A percentile compares a stretch with the other conserved stretches of the same genome.
These are phyloP conservation scores for Aspergillus clavatus DNA, from an alignment of 2,329 filamentous ascomycete species.

Conservation along the genomic window DNA sequence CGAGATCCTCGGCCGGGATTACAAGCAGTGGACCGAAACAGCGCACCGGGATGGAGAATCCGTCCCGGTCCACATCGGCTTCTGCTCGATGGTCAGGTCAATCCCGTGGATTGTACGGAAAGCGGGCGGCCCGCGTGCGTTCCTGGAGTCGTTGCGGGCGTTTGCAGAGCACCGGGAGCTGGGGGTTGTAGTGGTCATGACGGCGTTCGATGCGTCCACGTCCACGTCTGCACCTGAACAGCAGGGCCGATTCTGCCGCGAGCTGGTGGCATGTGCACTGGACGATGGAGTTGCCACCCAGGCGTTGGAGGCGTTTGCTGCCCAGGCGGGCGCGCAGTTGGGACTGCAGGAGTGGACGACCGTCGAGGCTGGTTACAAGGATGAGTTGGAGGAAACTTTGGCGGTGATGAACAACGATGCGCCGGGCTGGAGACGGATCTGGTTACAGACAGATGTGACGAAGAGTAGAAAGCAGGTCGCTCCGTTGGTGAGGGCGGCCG, in stretches of 20 bases:
- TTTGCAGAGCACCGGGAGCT: slow-evolving; percentile 47
- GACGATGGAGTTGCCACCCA: slow-evolving; percentile 28
- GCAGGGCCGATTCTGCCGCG: slow-evolving; percentile 44
- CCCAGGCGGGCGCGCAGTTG: slow-evolving; percentile 42
- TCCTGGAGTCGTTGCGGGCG: slow-evolving; percentile 38
- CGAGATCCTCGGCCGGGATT: slow-evolving; percentile 59
- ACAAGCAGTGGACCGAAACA: slow-evolving; percentile 56
- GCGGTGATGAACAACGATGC: slow-evolving; percentile 14
- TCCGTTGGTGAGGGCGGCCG: slow-evolving; percentile 51
- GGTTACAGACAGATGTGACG: slow-evolving; percentile 53
- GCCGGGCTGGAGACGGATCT: slow-evolving; percentile 45
- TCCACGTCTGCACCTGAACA: no score
- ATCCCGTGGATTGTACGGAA: slow-evolving; percentile 52
- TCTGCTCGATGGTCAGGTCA: slow-evolving; percentile 55
- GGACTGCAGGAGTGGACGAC: slow-evolving; percentile 32
- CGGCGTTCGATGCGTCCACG: slow-evolving; percentile 46
- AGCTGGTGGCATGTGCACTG: slow-evolving; percentile 50
- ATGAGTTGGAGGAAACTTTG: slow-evolving; percentile 13
- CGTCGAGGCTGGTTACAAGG: slow-evolving; percentile 19
- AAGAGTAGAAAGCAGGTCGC: slow-evolving; percentile 61
- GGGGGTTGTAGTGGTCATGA: slow-evolving; percentile 57
- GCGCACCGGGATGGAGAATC: slow-evolving; percentile 18
- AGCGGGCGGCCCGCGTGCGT: slow-evolving; percentile 30
- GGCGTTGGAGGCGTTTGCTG: slow-evolving; percentile 44
- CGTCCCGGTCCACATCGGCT: slow-evolving; percentile 47